phyloP scores from a whole-genome alignment of 2,329 filamentous ascomycete species.

The Xylariaceae sp. region DNA sequence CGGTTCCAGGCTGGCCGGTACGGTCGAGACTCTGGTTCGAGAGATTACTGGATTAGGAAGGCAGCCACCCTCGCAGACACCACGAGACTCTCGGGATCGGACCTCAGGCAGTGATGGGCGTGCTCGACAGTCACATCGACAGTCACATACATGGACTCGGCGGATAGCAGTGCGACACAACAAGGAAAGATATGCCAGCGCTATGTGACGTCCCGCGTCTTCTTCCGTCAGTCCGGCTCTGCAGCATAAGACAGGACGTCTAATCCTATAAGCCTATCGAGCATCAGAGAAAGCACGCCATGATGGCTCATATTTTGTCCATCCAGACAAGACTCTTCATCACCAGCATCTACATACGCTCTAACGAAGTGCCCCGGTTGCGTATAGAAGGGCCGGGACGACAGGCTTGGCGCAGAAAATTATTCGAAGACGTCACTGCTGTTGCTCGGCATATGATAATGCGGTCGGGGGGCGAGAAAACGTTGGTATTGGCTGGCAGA shows the following conservation, averaged over 20 bases:
- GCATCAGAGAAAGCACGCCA: slow-evolving; percentile 4
- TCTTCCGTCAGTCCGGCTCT: slow-evolving; percentile 16
- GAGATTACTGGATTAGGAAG: slow-evolving; percentile 25
- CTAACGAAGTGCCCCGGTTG: too few species aligned
- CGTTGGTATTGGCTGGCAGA: slow-evolving; percentile 11
- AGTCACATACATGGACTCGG: slow-evolving; percentile 1
- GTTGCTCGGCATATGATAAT: slow-evolving; percentile 10
- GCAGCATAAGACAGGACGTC: slow-evolving; percentile 12
- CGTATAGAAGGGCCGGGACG: background rate
- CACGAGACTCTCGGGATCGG: slow-evolving; percentile 23
- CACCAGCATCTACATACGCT: too few species aligned
- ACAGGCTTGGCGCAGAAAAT: slow-evolving; percentile 13
- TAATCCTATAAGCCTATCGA: slow-evolving; percentile 11
- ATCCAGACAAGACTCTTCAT: slow-evolving; percentile 1
- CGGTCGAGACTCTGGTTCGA: slow-evolving; percentile 9
- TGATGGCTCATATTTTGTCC: background rate
- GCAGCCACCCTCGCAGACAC: slow-evolving; percentile 19
- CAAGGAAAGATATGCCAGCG: slow-evolving; percentile 16
- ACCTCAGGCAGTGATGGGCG: slow-evolving; percentile 2
- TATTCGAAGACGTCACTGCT: slow-evolving; percentile 7
- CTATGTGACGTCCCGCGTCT: slow-evolving; percentile 5
- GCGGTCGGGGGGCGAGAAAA: slow-evolving; percentile 10
- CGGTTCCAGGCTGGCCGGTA: slow-evolving; percentile 1
- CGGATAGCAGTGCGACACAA: slow-evolving; percentile 21
- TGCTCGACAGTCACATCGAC: slow-evolving; percentile 10